Evolutionary conservation across 2,329 filamentous ascomycete genomes (phyloP).

Genomic region (Microdochium paspali): DNA sequence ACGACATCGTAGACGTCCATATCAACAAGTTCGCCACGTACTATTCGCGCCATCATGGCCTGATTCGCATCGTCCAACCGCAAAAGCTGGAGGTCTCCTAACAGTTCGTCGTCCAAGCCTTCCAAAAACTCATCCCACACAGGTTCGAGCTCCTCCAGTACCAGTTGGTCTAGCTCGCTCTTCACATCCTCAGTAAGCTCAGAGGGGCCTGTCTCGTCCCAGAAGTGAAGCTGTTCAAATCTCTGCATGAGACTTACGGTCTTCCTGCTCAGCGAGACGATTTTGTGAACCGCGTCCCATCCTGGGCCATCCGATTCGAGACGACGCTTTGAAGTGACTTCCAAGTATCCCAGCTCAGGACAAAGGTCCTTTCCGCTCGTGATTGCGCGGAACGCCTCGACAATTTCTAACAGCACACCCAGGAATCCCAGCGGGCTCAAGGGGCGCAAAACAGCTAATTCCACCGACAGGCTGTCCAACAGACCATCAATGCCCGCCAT

Average conservation of each 20-base stretch:
- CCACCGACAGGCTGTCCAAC: background rate
- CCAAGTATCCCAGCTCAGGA: background rate
- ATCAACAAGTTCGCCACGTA: background rate
- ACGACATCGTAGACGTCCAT: background rate
- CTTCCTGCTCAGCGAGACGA: background rate
- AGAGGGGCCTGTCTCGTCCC: background rate
- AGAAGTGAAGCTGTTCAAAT: background rate
- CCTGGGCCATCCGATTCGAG: background rate
- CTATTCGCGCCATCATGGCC: background rate
- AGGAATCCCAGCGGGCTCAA: background rate
- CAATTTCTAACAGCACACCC: background rate
- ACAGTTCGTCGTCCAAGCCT: background rate
- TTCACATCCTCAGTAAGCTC: background rate
- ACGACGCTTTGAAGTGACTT: background rate
- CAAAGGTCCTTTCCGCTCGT: background rate
- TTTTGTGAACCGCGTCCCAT: background rate
- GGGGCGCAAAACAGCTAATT: background rate
- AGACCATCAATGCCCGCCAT: background rate
- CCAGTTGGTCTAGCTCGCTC: background rate
- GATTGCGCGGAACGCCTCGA: background rate
- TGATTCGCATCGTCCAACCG: background rate
- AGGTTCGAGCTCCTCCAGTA: background rate
- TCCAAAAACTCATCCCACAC: background rate
- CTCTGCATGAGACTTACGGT: background rate
- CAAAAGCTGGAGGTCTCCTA: background rate